A percentile compares a stretch with the other conserved stretches of the same genome.
phyloP scores from a whole-genome alignment of 2,329 filamentous ascomycete species.

The Arthrobotrys musiformis region DNA sequence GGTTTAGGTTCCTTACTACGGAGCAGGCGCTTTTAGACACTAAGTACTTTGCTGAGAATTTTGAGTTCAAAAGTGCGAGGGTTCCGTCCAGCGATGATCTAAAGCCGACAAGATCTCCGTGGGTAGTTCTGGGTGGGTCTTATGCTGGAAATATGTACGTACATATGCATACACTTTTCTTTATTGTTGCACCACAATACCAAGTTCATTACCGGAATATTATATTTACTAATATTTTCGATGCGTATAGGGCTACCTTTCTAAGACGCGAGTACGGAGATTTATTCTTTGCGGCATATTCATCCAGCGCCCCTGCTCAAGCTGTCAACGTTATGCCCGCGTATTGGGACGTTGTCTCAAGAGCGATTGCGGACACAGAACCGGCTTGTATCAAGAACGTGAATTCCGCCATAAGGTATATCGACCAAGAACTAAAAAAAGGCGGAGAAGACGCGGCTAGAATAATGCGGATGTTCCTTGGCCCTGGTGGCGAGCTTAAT shows the following conservation, averaged over 20 bases:
- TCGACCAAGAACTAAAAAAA: constrained; percentile 65
- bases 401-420: constrained; percentile 64
- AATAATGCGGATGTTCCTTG: constrained; percentile 67
- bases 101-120: constrained; percentile 63
- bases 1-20: constrained; percentile 64
- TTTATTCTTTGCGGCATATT: constrained; percentile 63
- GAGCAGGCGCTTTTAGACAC: constrained; percentile 65
- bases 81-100: constrained; percentile 61
- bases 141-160: constrained; percentile 63
- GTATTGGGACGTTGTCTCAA: constrained; percentile 67
- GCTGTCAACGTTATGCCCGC: constrained; percentile 67
- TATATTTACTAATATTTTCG: neutral
- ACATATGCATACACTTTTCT: too few relatives aligned
- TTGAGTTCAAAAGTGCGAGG: constrained; percentile 60
- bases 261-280: constrained; percentile 60
- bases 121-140: constrained; percentile 66
- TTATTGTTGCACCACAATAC: too few relatives aligned
- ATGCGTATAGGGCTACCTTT: constrained; percentile 5
- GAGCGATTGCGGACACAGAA: constrained; percentile 64
- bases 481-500: constrained; percentile 65
- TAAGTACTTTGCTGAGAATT: constrained; percentile 64
- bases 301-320: constrained; percentile 65
- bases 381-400: constrained; percentile 65
- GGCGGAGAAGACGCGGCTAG: constrained; percentile 60
- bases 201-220: neutral